These are phyloP conservation scores for Raddia distichophylla DNA, from an alignment of 176 grass and related monocot species.

Conservation along the genomic window DNA sequence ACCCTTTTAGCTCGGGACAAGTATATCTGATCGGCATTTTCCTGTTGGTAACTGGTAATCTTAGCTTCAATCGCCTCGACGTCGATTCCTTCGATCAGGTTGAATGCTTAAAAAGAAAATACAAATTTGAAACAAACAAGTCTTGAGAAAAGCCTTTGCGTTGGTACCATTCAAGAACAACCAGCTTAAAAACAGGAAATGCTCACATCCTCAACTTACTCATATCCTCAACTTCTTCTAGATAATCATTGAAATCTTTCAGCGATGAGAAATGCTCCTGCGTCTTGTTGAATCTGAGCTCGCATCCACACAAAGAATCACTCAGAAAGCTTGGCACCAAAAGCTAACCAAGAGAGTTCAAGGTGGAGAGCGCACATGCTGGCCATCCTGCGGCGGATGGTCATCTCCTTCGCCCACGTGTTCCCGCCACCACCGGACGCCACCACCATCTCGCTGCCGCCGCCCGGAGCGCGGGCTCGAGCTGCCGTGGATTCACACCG, in stretches of 20 bases:
- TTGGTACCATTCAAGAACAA: neutral
- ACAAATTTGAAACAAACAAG: neutral
- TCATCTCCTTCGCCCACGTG: slow-evolving; percentile 62
- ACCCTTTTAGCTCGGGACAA: slow-evolving; percentile 81
- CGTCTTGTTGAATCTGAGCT: slow-evolving; percentile 84
- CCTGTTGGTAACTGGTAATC: slow-evolving; percentile 76
- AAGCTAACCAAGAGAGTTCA: slow-evolving; percentile 1
- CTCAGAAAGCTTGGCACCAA: neutral
- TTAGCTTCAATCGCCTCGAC: slow-evolving; percentile 74
- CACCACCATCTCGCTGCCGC: slow-evolving; percentile 47
- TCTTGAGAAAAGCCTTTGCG: slow-evolving; percentile 2
- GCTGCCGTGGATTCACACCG: slow-evolving; percentile 4
- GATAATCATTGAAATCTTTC: slow-evolving; percentile 93
- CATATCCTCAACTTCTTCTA: slow-evolving; percentile 96
- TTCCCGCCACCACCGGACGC: slow-evolving; percentile 26
- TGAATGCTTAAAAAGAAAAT: slow-evolving; percentile 64
- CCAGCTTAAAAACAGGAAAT: slow-evolving; percentile 7
- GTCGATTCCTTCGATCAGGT: slow-evolving; percentile 76
- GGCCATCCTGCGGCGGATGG: slow-evolving; percentile 63
- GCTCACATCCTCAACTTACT: slow-evolving; percentile 52
- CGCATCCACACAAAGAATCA: slow-evolving; percentile 13
- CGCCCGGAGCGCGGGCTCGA: slow-evolving; percentile 18
- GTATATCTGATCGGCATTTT: slow-evolving; percentile 82
- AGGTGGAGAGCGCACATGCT: slow-evolving; percentile 38
- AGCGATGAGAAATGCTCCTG: slow-evolving; percentile 75